Evolutionary conservation across 768 basidiomycete species (phyloP).

Genomic region (Auricularia heimuer): DNA sequence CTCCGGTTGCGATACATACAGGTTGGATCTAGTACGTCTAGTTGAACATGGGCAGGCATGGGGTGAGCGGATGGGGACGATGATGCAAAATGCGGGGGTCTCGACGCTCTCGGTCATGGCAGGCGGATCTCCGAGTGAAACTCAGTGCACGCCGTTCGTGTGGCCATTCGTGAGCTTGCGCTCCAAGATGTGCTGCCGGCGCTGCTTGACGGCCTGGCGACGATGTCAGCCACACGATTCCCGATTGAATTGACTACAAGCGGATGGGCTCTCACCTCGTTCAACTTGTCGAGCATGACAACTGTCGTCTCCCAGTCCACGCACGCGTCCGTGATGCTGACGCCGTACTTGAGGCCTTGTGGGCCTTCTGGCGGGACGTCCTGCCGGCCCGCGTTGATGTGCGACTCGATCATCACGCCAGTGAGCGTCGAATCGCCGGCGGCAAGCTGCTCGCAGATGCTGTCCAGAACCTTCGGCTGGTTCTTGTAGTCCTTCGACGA

Average conservation of each 20-base stretch:
- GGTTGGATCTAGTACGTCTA: too few relatives aligned
- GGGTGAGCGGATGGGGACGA: too few relatives aligned
- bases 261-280: constrained; percentile 30
- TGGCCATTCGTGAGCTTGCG: too few relatives aligned
- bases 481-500: constrained; percentile 91
- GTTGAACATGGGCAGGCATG: too few relatives aligned
- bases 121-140: too few relatives aligned
- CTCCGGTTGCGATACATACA: too few relatives aligned
- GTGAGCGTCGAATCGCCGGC: constrained; percentile 58
- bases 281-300: constrained; percentile 60
- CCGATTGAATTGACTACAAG: not conserved
- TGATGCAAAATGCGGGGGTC: too few relatives aligned
- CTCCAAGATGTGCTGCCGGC: too few relatives aligned
- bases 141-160: too few relatives aligned
- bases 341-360: constrained; percentile 58
- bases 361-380: constrained; percentile 74
- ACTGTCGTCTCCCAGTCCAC: constrained; percentile 79
- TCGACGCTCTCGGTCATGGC: too few relatives aligned
- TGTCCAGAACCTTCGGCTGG: constrained; percentile 70
- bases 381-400: constrained; percentile 86
- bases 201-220: too few relatives aligned
- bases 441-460: constrained; percentile 64
- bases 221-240: too few relatives aligned
- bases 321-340: constrained; percentile 89
- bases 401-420: constrained; percentile 96